These are phyloP conservation scores for Gossypium davidsonii DNA, from an alignment of 441 rosid genomes.

Conservation along the genomic window DNA sequence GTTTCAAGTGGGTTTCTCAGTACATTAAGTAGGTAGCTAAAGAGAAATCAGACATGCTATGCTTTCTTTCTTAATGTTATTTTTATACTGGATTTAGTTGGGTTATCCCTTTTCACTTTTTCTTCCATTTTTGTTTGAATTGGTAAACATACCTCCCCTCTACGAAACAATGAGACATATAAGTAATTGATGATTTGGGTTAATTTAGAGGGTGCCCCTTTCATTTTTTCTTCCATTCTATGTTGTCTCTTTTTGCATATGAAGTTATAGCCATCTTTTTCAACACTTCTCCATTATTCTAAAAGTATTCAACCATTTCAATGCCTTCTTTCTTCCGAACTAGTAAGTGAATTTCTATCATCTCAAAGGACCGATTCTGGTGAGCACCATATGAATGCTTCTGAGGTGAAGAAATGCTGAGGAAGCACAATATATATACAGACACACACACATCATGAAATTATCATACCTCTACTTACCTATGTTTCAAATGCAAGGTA, in stretches of 20 bases:
- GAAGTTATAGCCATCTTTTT: neutral
- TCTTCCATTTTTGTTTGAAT: conserved; percentile 4
- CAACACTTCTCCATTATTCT: neutral
- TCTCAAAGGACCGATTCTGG: too few relatives aligned
- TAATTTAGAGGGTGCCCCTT: neutral
- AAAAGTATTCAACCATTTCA: neutral
- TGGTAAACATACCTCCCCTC: neutral
- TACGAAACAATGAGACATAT: neutral
- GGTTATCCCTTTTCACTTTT: neutral
- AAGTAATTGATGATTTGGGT: neutral
- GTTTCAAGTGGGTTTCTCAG: conserved; percentile 20
- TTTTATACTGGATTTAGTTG: neutral
- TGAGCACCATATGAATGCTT: too few relatives aligned
- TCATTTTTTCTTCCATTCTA: neutral
- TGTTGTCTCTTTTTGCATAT: neutral
- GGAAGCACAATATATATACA: too few relatives aligned
- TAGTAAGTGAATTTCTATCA: neutral
- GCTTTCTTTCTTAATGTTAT: neutral
- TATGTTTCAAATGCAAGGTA: neutral
- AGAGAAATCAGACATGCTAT: neutral
- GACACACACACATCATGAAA: too few relatives aligned
- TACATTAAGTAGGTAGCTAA: conserved; percentile 14
- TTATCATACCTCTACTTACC: too few relatives aligned
- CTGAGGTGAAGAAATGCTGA: too few relatives aligned
- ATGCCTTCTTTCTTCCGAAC: neutral